phyloP scores from a whole-genome alignment of 345 rosid genomes.

The Turritis glabra region DNA sequence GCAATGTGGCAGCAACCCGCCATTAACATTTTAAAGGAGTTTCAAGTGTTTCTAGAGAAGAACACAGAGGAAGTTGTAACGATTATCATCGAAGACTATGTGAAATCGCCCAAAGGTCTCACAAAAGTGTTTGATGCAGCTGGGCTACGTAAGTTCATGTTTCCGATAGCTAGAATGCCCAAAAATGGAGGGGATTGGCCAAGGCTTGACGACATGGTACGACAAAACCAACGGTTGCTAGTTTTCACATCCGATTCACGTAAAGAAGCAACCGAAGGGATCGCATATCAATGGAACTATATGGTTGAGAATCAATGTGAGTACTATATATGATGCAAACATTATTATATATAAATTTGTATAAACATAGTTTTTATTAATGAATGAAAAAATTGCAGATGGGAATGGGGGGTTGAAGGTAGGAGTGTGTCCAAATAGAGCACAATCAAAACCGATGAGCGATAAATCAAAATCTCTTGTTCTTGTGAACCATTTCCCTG shows the following conservation, averaged over 20 bases:
- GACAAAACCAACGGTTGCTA: constrained; percentile 69
- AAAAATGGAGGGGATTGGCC: constrained; percentile 86
- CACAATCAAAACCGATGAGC: constrained; percentile 60
- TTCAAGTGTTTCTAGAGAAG: constrained; percentile 57
- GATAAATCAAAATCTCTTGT: constrained; percentile 61
- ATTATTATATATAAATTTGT: background rate
- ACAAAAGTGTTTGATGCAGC: constrained; percentile 72
- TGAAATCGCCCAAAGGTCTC: constrained; percentile 67
- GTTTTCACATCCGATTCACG: constrained; percentile 77
- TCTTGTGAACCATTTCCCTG: constrained; percentile 77
- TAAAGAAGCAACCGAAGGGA: constrained; percentile 84
- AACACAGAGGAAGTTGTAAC: constrained; percentile 76
- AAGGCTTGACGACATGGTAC: constrained; percentile 67
- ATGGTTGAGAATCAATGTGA: constrained; percentile 92
- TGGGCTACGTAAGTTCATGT: constrained; percentile 70
- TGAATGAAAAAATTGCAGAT: constrained; percentile 45
- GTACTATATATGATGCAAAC: constrained; percentile 27
- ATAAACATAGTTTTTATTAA: background rate
- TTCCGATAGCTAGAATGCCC: constrained; percentile 86
- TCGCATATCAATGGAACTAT: constrained; percentile 86
- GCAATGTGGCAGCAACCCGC: constrained; percentile 63
- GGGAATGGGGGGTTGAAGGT: constrained; percentile 75
- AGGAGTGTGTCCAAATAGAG: constrained; percentile 72
- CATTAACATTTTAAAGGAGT: constrained; percentile 61
- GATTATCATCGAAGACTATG: constrained; percentile 87